A percentile compares a stretch with the other conserved stretches of the same genome.
phyloP scores from a whole-genome alignment of 306 rosid genomes.

The Vachellia pachyceras region DNA sequence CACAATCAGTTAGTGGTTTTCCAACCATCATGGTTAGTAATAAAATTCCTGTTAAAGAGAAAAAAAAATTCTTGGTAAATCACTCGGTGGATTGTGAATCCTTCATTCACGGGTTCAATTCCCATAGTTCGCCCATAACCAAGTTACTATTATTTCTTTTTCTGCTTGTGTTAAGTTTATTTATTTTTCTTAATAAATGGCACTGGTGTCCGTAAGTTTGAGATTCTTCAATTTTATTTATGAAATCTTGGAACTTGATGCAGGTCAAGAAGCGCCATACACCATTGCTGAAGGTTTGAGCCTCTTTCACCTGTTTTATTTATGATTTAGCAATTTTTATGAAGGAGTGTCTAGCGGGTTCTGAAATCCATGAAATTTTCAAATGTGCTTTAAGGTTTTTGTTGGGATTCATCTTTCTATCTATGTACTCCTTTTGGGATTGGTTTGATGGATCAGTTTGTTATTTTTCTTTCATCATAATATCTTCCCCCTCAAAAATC shows the following conservation, averaged over 20 bases:
- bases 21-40: constrained; percentile 16
- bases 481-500: not conserved
- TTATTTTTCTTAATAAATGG: not conserved
- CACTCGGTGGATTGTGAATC: too few relatives aligned
- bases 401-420: not conserved
- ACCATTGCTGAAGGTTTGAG: constrained; percentile 85
- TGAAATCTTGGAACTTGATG: constrained; percentile 44
- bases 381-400: not conserved
- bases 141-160: too few relatives aligned
- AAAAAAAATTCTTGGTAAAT: too few relatives aligned
- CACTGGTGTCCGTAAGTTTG: not conserved
- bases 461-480: not conserved
- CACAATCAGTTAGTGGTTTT: constrained; percentile 16
- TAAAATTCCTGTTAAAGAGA: constrained; percentile 11
- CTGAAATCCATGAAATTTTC: not conserved
- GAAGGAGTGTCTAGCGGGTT: not conserved
- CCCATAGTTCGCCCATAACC: too few relatives aligned
- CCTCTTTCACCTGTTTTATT: constrained; percentile 26
- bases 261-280: constrained; percentile 85
- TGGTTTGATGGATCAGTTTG: constrained; percentile 1
- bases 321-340: constrained; percentile 29
- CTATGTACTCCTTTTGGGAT: not conserved
- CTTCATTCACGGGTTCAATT: too few relatives aligned
- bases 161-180: too few relatives aligned
- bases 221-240: constrained; percentile 35